Evolutionary conservation across 1,284 basidiomycete genomes (phyloP), one percentile per base, ranked within the genome.

Genomic region (Dichomitus squalens): DNA sequence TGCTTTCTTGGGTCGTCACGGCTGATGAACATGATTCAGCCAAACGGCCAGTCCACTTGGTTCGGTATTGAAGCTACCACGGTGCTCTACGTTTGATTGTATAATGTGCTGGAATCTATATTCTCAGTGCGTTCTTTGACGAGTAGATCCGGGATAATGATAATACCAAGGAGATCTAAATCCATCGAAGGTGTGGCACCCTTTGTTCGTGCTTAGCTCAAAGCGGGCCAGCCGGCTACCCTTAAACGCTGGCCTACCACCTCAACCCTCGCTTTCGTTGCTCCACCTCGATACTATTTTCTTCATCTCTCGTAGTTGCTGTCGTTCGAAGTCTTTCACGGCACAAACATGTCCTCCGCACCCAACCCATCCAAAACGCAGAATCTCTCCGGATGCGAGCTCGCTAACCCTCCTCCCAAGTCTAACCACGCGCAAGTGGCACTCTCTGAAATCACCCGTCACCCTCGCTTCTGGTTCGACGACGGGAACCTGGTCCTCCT

Each of bases 401-500:
- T 36, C 35, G 16, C 3, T 12, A 4, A 36, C 12, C 3, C 35
- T 9, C n/a, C 4, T 16, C 9, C 11, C 35, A 4, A 9, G 29
- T 36, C n/a, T 36, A 36, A 36, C 35, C 35, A 36, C 35, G 35
- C 7, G 12, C 35, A 36, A 36, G 16, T n/a, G 35, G 35, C 16
- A n/a, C 35, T 36, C 35, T 12, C 11, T n/a, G 35, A 11, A 4
- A 36, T 36, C n/a, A n/a, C 35, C 16, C 40, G 38, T 6, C 38
- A 39, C 38, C 38, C 14, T n/a, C 14, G 38, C 38, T 53, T 57
- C 18, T 63, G 61, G 64, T 58, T 34, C 21, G 39, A 53, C 7
- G 65, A 68, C 46, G 65, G 65, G 1, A 68, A 62, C 31, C 38
- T 66, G 16, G 48, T 68, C 7, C 52, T 67, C 7, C 16, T 59